Conservation (phyloP, 1,139 yeast species). For the Sugiyamaella pinicola region DNA sequence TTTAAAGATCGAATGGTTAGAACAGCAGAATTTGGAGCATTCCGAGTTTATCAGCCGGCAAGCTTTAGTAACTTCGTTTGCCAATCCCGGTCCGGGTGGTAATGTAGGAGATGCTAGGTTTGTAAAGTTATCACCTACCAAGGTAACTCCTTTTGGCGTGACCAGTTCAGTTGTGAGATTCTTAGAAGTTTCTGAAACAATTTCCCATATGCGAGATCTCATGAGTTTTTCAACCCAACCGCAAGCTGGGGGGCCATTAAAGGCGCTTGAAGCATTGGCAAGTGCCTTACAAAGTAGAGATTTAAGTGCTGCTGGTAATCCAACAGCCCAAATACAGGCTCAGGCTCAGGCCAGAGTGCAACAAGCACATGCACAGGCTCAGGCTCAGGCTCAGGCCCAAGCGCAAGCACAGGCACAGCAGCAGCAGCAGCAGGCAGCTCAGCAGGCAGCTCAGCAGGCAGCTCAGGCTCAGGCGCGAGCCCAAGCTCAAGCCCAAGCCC, state of each 20-base stretch:
- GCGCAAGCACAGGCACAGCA: constrained; percentile 8
- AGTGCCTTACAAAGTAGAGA: constrained; percentile 30
- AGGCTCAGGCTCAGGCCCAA: constrained; percentile 5
- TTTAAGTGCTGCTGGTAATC: constrained; percentile 22
- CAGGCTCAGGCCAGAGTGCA: constrained; percentile 13
- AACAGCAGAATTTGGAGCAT: constrained; percentile 54
- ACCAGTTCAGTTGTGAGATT: constrained; percentile 65
- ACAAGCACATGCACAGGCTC: constrained; percentile 19
- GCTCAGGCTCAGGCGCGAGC: neutral
- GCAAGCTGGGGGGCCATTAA: constrained; percentile 57
- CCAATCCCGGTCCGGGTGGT: constrained; percentile 11
- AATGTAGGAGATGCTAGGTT: constrained; percentile 27
- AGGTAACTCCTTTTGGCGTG: constrained; percentile 58
- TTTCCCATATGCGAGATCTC: constrained; percentile 66
- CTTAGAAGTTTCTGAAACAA: constrained; percentile 73
- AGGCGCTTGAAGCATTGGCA: constrained; percentile 58
- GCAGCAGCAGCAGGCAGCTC: too few relatives aligned
- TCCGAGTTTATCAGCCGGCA: constrained; percentile 35
- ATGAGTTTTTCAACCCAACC: constrained; percentile 56
- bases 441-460: neutral
- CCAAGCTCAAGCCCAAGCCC: neutral
- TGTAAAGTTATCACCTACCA: constrained; percentile 30
- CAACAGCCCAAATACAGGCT: constrained; percentile 16
- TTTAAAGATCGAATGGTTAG: constrained; percentile 71
- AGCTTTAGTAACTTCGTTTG: constrained; percentile 23